Base-by-base conservation (phyloP, 2,329 filamentous ascomycete genomes). In the Akanthomyces dipterigenus region DNA sequence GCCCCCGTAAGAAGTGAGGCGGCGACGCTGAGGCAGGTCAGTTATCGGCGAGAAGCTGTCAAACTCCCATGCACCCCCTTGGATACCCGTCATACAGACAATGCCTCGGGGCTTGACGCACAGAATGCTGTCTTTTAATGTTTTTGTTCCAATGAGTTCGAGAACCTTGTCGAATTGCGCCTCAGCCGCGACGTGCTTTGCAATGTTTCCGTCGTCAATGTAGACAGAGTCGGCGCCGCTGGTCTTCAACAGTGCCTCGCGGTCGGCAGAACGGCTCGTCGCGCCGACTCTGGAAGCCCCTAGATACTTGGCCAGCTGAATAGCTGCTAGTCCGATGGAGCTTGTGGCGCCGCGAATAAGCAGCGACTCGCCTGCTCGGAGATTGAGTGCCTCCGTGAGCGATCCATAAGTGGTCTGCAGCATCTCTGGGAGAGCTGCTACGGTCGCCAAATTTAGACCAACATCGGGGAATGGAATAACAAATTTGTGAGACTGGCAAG, bases 81-180 rank as follows among this genome's bases (percentile, higher is more conserved):
- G 55, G n/a, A 57, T 48, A n/a, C 55, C 55, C 6, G 55, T 57
- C 55, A 57, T 57, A 31, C 55, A 57, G 5, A 57, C 55, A 8
- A 28, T 57, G 28, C 55, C 55, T n/a, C 40, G 48, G 16, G 55
- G 55, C 28, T 48, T 57, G 31, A 57, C 26, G 16, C 55, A 57
- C n/a, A 46, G 20, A 16, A 57, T 38, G 26, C 55, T 57, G 22
- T 57, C 55, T n/a, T 57, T 46, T 8, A 57, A 18, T 12, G 40
- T 57, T 28, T 36, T 48, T 11, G 55, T 57, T 12, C 55, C 55
- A 18, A 57, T 48, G 6, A 57, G 45, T 20, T 57, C 55, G 20
- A 57, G 55, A 5, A 48, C 28, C 24, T 57, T 57, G 28, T 57
- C 55, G 34, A 34, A 57, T 12, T 57, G 42, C 14, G 36, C 40